Conservation (phyloP, 2,329 filamentous ascomycete genomes). For the Calonectria hongkongensis region DNA sequence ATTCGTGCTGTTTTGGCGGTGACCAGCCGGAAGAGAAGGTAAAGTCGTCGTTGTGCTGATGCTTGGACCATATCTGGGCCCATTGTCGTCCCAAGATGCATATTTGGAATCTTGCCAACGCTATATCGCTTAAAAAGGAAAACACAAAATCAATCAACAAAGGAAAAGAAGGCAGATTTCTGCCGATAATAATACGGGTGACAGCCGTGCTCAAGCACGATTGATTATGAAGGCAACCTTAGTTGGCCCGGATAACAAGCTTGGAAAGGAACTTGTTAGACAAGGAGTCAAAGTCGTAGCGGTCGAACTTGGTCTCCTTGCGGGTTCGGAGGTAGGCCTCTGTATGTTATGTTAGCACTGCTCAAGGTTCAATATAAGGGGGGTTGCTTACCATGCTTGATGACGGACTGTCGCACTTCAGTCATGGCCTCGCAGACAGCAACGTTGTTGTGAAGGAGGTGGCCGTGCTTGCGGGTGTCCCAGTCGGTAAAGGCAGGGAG, state of each 20-base stretch:
- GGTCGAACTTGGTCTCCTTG: constrained; percentile 88
- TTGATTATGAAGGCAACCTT: constrained; percentile 52
- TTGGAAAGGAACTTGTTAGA: constrained; percentile 99
- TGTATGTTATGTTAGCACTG: constrained; percentile 64
- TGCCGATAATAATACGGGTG: constrained; percentile 38
- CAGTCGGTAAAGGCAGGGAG: constrained; percentile 94
- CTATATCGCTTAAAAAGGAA: constrained; percentile 64
- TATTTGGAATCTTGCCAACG: constrained; percentile 63
- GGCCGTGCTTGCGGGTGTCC: constrained; percentile 93
- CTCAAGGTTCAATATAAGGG: not conserved
- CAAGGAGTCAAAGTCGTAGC: constrained; percentile 93
- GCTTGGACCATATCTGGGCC: constrained; percentile 52
- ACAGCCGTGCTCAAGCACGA: constrained; percentile 48
- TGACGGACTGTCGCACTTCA: constrained; percentile 93
- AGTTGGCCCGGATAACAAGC: constrained; percentile 96
- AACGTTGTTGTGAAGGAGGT: constrained; percentile 91
- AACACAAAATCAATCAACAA: constrained; percentile 49
- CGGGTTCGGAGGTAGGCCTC: constrained; percentile 91
- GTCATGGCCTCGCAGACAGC: constrained; percentile 97
- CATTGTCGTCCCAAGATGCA: constrained; percentile 58
- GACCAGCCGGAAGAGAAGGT: constrained; percentile 59
- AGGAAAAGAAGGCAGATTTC: constrained; percentile 51
- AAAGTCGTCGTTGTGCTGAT: constrained; percentile 51
- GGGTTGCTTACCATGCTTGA: constrained; percentile 87
- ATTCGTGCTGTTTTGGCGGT: constrained; percentile 58